Evolutionary conservation across 441 rosid genomes (phyloP), one percentile per base, ranked within the genome.

Genomic region (Gossypium davidsonii): DNA sequence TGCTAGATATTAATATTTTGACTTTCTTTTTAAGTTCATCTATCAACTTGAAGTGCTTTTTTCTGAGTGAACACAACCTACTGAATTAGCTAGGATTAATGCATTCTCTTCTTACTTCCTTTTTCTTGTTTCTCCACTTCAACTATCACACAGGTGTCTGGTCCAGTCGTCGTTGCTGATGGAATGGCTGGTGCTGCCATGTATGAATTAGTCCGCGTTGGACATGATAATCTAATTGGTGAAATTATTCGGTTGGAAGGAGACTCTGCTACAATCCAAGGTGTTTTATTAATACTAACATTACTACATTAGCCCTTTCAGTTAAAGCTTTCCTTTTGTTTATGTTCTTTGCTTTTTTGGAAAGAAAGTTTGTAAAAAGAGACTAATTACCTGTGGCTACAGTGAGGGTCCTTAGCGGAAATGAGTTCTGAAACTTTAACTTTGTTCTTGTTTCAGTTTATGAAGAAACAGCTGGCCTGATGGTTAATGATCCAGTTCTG

Each of bases 161-260:
- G 97, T 57, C 98, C 97, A 2, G 99, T 96, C 31, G 97, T 96
- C 65, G 86, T 96, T 67, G 99, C 98, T 3, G 99, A 96, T 83
- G 97, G 99, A 77, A 93, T 96, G 99, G 94, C 89, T 42, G 99
- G 99, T 66, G 99, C 98, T 77, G 99, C 99, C 72, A 96, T 96
- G 99, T 93, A 96, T 70, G 98, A 96, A 81, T 84, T 96, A 61
- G 99, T 96, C 71, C 99, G 97, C 79, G 97, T 96, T n/a, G 98
- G 99, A 7, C 87, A 93, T 76, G 96, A 96, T 85, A 90, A 91
- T 26, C 81, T 93, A 68, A 96, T 96, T 25, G 98, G 99, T 70
- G 99, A 96, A 80, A 96, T 96, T 76, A 93, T 96, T 51, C 88
- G 98, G 64, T 85, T 93, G 81, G 97, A 93, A 86, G 99, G 98